A percentile compares a stretch with the other conserved stretches of the same genome.
phyloP scores from a whole-genome alignment of 164 flowering plant genomes.

The Liquidambar formosana region DNA sequence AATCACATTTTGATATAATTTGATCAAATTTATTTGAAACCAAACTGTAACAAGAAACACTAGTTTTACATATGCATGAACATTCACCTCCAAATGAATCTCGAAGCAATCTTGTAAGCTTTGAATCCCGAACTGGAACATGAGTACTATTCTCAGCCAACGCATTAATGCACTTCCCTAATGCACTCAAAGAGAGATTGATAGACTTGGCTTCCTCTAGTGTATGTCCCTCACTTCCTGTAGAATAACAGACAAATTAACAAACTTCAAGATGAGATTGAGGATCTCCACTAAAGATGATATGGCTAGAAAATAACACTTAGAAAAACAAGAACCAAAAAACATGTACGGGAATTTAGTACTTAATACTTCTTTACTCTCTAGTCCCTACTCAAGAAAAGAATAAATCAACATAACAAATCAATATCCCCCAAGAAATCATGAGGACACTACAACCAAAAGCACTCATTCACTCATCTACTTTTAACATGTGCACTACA shows the following conservation, averaged over 20 bases:
- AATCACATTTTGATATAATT: not conserved
- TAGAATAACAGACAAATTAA: conserved; percentile 10
- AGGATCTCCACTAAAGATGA: not conserved
- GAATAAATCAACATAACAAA: too few species aligned
- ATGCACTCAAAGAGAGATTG: conserved; percentile 92
- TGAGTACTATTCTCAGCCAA: conserved; percentile 90
- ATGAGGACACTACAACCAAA: not conserved
- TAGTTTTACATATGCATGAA: not conserved
- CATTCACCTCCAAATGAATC: conserved; percentile 96
- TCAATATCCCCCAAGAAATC: not conserved
- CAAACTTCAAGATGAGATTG: not conserved
- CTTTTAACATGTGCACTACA: not conserved
- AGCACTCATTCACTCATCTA: not conserved
- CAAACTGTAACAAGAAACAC: not conserved
- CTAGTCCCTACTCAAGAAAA: too few species aligned
- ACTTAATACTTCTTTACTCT: too few species aligned
- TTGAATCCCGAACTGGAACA: conserved; percentile 97
- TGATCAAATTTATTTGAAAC: not conserved
- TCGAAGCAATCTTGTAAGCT: conserved; percentile 90
- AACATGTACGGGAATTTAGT: too few species aligned
- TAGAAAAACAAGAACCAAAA: too few species aligned
- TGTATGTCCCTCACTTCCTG: conserved; percentile 98
- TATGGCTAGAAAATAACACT: not conserved
- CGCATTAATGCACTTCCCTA: conserved; percentile 99
- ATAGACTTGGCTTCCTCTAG: conserved; percentile 97